Evolutionary conservation across 2,329 filamentous ascomycete species (phyloP), one percentile per base, ranked within the genome.

Genomic region (Ceratocystis albifundus): DNA sequence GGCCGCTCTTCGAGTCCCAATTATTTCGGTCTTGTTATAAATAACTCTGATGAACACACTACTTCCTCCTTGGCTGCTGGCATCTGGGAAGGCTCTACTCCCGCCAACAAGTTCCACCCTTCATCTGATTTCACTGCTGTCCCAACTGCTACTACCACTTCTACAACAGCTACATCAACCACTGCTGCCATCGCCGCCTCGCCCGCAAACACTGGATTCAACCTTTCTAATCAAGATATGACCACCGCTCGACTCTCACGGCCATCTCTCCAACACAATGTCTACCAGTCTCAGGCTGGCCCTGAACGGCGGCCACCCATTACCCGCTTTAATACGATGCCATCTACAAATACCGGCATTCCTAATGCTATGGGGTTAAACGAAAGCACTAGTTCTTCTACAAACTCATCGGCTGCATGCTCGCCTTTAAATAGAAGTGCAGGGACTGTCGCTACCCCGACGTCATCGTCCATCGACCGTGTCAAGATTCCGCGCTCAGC

Each of bases 1-100:
- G 59, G 50, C n/a, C 46, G 32, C 46, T 63, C 61, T 20, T 77
- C 85, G 8, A 93, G 89, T 73, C 89, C 90, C 12, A 95, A 92
- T 74, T 96, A 96, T 75, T 96, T 96, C 74, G 89, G 88, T 66
- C 83, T 95, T 68, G 79, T 85, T 36, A 77, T 89, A 69, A 86
- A 90, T 44, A 74, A 83, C 22, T 75, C 77, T 59, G 79, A 76
- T 66, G 85, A 89, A 69, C 85, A 87, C 65, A 87, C 86, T 28
- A 65, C 28, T 20, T 55, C 48, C 25, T 36, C 62, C 46, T 32
- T 55, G 10, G 41, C 41, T 45, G 17, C 20, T 28, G 61, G 61
- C 12, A n/a, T 46, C 17, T 45, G 46, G 36, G 28, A 30, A 25
- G 8, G 25, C 44, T 32, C 41, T 20, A 20, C 25, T 46, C 44